phyloP scores from a whole-genome alignment of 1,139 yeast genomes.

The Casaregolazyma lundiana region DNA sequence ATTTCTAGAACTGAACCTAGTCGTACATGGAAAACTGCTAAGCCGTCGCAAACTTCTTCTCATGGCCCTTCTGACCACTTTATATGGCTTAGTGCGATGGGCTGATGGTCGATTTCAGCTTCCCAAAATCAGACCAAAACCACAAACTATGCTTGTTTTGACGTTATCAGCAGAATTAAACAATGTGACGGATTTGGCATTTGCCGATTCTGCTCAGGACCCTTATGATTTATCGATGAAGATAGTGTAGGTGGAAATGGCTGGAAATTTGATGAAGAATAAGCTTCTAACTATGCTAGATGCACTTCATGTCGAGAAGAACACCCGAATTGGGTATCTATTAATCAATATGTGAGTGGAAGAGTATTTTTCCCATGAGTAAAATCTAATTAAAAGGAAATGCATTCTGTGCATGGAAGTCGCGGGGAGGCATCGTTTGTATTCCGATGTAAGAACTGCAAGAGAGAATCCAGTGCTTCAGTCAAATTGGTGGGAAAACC shows the following conservation, averaged over 20 bases:
- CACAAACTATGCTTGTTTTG: slow-evolving; percentile 39
- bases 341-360: slow-evolving; percentile 51
- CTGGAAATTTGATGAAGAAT: neutral
- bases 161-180: slow-evolving; percentile 55
- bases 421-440: slow-evolving; percentile 83
- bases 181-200: slow-evolving; percentile 60
- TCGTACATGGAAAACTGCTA: no score
- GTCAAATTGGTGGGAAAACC: slow-evolving; percentile 21
- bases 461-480: slow-evolving; percentile 40
- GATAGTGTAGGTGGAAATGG: slow-evolving; percentile 40
- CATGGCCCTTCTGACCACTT: no score
- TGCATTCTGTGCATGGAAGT: slow-evolving; percentile 61
- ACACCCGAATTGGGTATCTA: slow-evolving; percentile 69
- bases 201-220: slow-evolving; percentile 52
- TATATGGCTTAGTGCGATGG: no score
- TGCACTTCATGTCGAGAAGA: slow-evolving; percentile 78
- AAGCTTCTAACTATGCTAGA: slow-evolving; percentile 17
- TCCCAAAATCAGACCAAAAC: neutral
- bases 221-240: slow-evolving; percentile 75
- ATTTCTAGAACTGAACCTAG: no score
- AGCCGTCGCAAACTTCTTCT: no score
- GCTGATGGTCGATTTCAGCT: neutral
- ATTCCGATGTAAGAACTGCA: slow-evolving; percentile 69
- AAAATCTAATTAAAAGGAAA: slow-evolving; percentile 8
- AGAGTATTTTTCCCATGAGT: neutral